A percentile compares a stretch with the other conserved stretches of the same genome.
Evolutionary conservation across 1,139 yeast species (phyloP).

Genomic region (Entelexis paramagnoliae): DNA sequence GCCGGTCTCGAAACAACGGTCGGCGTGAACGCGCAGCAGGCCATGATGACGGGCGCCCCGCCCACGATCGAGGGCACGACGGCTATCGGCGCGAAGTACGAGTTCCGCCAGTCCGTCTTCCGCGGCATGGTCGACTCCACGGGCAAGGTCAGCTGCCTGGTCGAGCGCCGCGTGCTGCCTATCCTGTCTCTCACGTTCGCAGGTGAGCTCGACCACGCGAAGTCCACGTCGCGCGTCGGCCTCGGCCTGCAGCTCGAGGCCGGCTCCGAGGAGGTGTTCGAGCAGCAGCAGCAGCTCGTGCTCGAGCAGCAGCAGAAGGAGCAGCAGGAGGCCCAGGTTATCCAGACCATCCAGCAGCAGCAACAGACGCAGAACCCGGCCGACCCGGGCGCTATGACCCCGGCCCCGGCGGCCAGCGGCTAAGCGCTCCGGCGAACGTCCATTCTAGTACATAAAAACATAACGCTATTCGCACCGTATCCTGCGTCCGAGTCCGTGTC

Average conservation of each 20-base stretch:
- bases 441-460: slow-evolving; percentile 2
- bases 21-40: slow-evolving; percentile 53
- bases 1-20: slow-evolving; percentile 73
- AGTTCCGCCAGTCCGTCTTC: slow-evolving; percentile 91
- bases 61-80: slow-evolving; percentile 85
- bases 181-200: slow-evolving; percentile 80
- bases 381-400: slow-evolving; percentile 16
- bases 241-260: slow-evolving; percentile 95
- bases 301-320: slow-evolving; percentile 22
- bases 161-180: slow-evolving; percentile 90
- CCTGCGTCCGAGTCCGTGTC: no score
- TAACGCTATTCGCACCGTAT: slow-evolving; percentile 3
- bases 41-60: slow-evolving; percentile 61
- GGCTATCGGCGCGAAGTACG: slow-evolving; percentile 93
- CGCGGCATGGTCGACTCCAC: slow-evolving; percentile 89
- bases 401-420: slow-evolving; percentile 19
- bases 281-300: slow-evolving; percentile 30
- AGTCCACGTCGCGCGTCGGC: slow-evolving; percentile 76
- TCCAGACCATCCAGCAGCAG: slow-evolving; percentile 5
- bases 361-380: slow-evolving; percentile 8
- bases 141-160: slow-evolving; percentile 83
- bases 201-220: slow-evolving; percentile 89
- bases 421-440: not conserved
- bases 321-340: slow-evolving; percentile 14
- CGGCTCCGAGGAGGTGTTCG: slow-evolving; percentile 71